Conservation (phyloP, 345 rosid species). For the Orychophragmus violaceus region DNA sequence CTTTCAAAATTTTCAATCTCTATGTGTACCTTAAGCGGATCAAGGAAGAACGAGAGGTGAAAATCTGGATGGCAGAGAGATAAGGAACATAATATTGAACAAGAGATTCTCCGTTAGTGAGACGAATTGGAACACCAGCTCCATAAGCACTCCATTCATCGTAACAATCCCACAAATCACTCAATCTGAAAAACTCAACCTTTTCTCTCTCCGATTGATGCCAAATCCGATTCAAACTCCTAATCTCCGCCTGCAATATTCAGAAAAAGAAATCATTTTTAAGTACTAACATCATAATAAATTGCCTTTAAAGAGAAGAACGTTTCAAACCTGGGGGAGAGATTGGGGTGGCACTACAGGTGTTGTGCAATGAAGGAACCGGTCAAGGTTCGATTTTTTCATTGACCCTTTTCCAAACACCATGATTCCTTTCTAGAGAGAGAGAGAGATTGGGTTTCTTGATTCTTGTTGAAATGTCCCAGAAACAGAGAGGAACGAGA, state of each 20-base stretch:
- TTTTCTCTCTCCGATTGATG: slow-evolving; percentile 89
- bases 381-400: slow-evolving; percentile 75
- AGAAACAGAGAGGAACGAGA: slow-evolving; percentile 47
- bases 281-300: neutral
- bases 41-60: slow-evolving; percentile 65
- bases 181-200: slow-evolving; percentile 74
- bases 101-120: slow-evolving; percentile 65
- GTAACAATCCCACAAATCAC: slow-evolving; percentile 81
- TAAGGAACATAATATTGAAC: slow-evolving; percentile 97
- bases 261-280: neutral
- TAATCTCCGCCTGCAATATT: slow-evolving; percentile 68
- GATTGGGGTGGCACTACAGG: slow-evolving; percentile 73
- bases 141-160: slow-evolving; percentile 99
- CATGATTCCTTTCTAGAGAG: slow-evolving; percentile 39
- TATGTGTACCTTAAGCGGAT: slow-evolving; percentile 58
- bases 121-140: slow-evolving; percentile 82
- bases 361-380: slow-evolving; percentile 77
- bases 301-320: neutral
- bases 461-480: slow-evolving; percentile 30
- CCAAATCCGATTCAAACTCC: slow-evolving; percentile 82
- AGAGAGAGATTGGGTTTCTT: slow-evolving; percentile 38
- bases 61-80: slow-evolving; percentile 94
- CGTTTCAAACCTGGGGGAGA: slow-evolving; percentile 63
- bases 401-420: slow-evolving; percentile 50
- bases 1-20: neutral